Evolutionary conservation across 805 yeast genomes (phyloP), one percentile per base, ranked within the genome.

Genomic region (Candida montana): DNA sequence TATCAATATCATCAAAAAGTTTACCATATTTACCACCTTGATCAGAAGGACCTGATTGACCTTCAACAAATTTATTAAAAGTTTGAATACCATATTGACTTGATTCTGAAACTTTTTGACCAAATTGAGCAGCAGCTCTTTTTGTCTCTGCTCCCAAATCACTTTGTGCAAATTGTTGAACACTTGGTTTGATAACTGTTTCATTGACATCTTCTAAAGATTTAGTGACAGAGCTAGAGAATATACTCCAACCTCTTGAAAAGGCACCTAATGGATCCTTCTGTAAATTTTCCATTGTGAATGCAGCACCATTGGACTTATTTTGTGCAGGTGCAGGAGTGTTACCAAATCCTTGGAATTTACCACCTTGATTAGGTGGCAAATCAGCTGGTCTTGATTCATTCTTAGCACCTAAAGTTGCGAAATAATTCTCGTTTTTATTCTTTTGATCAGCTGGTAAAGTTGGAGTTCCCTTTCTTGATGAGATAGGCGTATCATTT

Each of bases 51-150:
- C 69, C 64, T 15, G 55, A 57, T 37, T 62, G 62, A 20, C 62
- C 47, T 51, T 63, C 59, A 51, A 59, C 71, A 31, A 54, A 78
- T 15, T 69, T 67, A 47, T 70, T 72, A 54, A 77, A 72, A 67
- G 59, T 79, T 49, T 81, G 83, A 40, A 78, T 79, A 21, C 95
- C 86, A 50, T 77, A 79, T 46, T 70, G 74, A 27, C 95, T 84
- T 1, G 96, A 87, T 49, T 89, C 95, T 60, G 85, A 95, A 67
- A 91, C 84, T 57, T 81, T 88, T 59, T 86, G 95, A 36, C 97
- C 96, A 67, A 91, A 93, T 68, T 93, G 97, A 45, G 87, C 82
- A 75, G 95, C 86, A n/a, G 98, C 98, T 52, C 88, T 77, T 48
- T 75, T 79, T 5, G 98, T 93, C 57, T 88, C 95, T 41, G 65